Evolutionary conservation across 495 filamentous ascomycete genomes (phyloP).

Genomic region (Podospora australis): DNA sequence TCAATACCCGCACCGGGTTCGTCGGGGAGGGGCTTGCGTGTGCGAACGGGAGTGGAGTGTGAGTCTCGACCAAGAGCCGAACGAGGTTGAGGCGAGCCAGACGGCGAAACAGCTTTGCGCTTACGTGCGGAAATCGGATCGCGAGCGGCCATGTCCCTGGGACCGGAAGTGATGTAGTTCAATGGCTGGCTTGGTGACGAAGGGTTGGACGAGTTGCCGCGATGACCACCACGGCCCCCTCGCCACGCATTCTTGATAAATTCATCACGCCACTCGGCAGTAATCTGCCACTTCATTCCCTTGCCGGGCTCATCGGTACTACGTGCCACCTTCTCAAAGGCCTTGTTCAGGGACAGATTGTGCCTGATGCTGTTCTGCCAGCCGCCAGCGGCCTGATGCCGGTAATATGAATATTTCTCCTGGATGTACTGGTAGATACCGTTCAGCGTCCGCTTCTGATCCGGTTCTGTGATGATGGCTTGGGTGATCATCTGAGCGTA

Average conservation of each 20-base stretch:
- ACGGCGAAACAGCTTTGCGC: constrained; percentile 46
- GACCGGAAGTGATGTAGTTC: constrained; percentile 43
- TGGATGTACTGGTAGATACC: constrained; percentile 92
- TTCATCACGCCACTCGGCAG: constrained; percentile 71
- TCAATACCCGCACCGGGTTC: constrained; percentile 37
- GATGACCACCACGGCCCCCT: constrained; percentile 50
- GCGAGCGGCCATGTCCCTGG: constrained; percentile 38
- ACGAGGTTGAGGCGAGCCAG: constrained; percentile 41
- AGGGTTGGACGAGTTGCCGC: constrained; percentile 48
- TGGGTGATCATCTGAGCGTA: constrained; percentile 97
- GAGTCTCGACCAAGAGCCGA: constrained; percentile 38
- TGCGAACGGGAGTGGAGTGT: constrained; percentile 53
- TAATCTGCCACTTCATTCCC: constrained; percentile 97
- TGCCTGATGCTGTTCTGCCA: constrained; percentile 99
- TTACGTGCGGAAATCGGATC: constrained; percentile 39
- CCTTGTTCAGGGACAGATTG: constrained; percentile 88
- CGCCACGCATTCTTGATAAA: constrained; percentile 44
- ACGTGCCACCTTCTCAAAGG: constrained; percentile 85
- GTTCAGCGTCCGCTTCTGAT: constrained; percentile 79
- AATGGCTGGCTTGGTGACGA: constrained; percentile 46
- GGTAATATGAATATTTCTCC: constrained; percentile 82
- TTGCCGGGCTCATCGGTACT: constrained; percentile 93
- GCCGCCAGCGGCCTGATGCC: constrained; percentile 62
- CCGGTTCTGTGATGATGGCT: constrained; percentile 76
- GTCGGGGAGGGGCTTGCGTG: constrained; percentile 46